A percentile compares a stretch with the other conserved stretches of the same genome.
Conservation (phyloP, 345 rosid species). For the Bretschneidera sinensis region DNA sequence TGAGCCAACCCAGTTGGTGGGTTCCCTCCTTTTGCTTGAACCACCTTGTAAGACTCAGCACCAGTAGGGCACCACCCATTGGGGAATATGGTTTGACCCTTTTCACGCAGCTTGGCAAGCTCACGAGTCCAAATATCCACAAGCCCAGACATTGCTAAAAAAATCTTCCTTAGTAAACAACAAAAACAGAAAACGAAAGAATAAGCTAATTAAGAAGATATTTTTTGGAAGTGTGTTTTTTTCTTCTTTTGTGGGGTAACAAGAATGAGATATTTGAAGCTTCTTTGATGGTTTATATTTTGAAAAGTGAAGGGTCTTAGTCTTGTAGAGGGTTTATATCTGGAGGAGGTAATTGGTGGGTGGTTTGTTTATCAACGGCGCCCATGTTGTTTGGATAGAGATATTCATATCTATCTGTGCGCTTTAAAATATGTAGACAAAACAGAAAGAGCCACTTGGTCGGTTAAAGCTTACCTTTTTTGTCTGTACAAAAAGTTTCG, state of each 20-base stretch:
- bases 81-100: constrained; percentile 24
- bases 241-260: background rate
- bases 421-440: background rate
- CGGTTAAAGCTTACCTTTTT: background rate
- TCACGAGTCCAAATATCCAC: constrained; percentile 46
- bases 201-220: too few relatives aligned
- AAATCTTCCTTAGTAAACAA: background rate
- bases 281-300: background rate
- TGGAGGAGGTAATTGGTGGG: background rate
- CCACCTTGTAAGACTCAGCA: constrained; percentile 11
- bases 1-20: constrained; percentile 13
- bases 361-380: constrained; percentile 5
- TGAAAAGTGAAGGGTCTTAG: too few relatives aligned
- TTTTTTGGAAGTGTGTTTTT: too few relatives aligned
- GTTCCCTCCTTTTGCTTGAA: constrained; percentile 3
- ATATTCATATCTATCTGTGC: too few relatives aligned
- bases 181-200: background rate
- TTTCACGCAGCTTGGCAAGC: constrained; percentile 32
- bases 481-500: background rate
- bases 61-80: background rate
- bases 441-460: too few relatives aligned
- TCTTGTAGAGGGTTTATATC: background rate
- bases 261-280: background rate
- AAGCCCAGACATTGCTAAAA: constrained; percentile 34
- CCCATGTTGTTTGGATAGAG: background rate